phyloP scores from a whole-genome alignment of 2,329 filamentous ascomycete species.

The Chaetoscypha palmicola region DNA sequence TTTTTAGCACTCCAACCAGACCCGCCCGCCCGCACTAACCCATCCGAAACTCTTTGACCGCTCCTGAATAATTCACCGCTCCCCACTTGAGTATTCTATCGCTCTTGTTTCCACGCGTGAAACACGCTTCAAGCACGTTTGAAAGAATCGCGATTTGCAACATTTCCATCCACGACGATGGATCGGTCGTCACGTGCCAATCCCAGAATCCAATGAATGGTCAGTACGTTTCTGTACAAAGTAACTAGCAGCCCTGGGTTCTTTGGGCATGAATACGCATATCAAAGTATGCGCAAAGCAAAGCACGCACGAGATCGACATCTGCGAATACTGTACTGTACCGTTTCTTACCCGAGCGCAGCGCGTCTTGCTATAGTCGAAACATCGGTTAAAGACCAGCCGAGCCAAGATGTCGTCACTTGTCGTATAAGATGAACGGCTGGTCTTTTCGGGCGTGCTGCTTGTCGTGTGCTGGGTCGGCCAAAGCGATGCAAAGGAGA shows the following conservation, averaged over 20 bases:
- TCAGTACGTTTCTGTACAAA: neutral
- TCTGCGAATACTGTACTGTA: neutral
- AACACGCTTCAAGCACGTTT: constrained; percentile 10
- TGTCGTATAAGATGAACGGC: neutral
- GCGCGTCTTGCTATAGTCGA: neutral
- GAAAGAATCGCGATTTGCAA: constrained; percentile 10
- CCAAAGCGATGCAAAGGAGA: too few species aligned
- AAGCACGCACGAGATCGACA: neutral
- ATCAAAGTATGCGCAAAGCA: neutral
- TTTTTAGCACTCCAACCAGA: too few species aligned
- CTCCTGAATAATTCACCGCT: too few species aligned
- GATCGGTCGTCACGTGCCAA: neutral
- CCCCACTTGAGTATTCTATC: neutral
- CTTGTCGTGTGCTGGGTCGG: too few species aligned
- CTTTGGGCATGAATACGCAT: neutral
- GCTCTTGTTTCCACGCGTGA: constrained; percentile 4
- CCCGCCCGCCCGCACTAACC: too few species aligned
- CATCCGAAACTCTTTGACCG: too few species aligned
- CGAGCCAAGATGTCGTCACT: too few species aligned
- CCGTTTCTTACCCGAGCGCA: too few species aligned
- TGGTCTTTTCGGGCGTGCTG: too few species aligned
- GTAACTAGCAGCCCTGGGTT: too few species aligned
- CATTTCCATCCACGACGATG: neutral
- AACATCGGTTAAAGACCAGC: neutral
- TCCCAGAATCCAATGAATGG: neutral